Evolutionary conservation across 805 yeast genomes (phyloP).

Genomic region (Yarrowia porcina): DNA sequence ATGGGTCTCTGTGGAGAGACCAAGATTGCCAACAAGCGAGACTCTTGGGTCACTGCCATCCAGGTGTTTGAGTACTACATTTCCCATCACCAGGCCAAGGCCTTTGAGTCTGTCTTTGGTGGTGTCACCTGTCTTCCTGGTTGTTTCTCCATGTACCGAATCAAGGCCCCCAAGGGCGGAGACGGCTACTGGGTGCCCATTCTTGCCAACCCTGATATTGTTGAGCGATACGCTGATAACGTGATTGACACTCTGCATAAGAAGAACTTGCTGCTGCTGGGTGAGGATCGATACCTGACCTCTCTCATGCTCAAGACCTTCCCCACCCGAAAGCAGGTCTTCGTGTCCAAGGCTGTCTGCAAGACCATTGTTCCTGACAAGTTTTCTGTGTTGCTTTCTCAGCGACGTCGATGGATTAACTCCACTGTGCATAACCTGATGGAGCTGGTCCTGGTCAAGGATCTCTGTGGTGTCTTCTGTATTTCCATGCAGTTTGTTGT

Average conservation of each 20-base stretch:
- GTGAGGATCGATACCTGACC: constrained; percentile 86
- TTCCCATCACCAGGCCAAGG: constrained; percentile 91
- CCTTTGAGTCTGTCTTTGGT: constrained; percentile 90
- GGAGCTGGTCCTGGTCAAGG: constrained; percentile 81
- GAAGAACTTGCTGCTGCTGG: constrained; percentile 79
- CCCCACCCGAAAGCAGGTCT: constrained; percentile 83
- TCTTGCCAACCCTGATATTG: constrained; percentile 88
- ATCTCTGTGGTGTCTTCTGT: constrained; percentile 92
- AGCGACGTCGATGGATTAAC: constrained; percentile 96
- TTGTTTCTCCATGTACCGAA: constrained; percentile 89
- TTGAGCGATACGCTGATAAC: constrained; percentile 85
- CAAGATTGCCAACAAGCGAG: constrained; percentile 76
- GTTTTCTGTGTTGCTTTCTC: constrained; percentile 77
- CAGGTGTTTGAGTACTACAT: constrained; percentile 94
- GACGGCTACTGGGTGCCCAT: constrained; percentile 90
- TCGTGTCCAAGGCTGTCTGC: constrained; percentile 89
- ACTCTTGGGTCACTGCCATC: constrained; percentile 87
- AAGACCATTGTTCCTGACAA: constrained; percentile 84
- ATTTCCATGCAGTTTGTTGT: constrained; percentile 93
- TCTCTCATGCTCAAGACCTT: constrained; percentile 85
- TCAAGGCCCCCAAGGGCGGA: constrained; percentile 80
- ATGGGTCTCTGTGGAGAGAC: constrained; percentile 98
- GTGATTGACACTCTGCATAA: constrained; percentile 79
- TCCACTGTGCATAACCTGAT: constrained; percentile 91
- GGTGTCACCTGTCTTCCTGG: constrained; percentile 96